A percentile compares a stretch with the other conserved stretches of the same genome.
Evolutionary conservation across 805 yeast genomes (phyloP).

Genomic region (Zygoascus flipseniorum): DNA sequence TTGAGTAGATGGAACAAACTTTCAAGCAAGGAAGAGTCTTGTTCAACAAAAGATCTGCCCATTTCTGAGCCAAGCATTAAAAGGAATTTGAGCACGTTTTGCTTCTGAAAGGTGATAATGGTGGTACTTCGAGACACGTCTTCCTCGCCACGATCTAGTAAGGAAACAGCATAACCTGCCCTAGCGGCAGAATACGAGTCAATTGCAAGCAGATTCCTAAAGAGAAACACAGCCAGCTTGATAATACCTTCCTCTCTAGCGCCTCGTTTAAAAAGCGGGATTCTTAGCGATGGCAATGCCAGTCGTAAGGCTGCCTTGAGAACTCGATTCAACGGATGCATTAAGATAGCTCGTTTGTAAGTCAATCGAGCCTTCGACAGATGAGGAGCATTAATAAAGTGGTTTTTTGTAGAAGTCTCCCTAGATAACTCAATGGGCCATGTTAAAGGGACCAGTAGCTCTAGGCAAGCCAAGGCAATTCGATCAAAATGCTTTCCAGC

Average conservation of each 20-base stretch:
- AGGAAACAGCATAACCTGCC: not conserved
- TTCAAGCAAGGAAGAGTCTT: slow-evolving; percentile 61
- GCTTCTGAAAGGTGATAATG: slow-evolving; percentile 49
- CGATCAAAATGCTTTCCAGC: slow-evolving; percentile 39
- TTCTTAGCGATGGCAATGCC: slow-evolving; percentile 43
- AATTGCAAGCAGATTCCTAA: slow-evolving; percentile 71
- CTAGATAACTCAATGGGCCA: slow-evolving; percentile 70
- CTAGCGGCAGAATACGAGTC: slow-evolving; percentile 19
- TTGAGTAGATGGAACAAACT: slow-evolving; percentile 54
- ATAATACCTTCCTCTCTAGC: slow-evolving; percentile 65
- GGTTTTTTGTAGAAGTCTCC: slow-evolving; percentile 49
- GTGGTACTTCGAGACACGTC: slow-evolving; percentile 62
- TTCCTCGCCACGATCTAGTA: slow-evolving; percentile 29
- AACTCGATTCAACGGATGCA: slow-evolving; percentile 49
- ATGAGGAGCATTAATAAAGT: slow-evolving; percentile 47
- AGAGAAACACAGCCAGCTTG: slow-evolving; percentile 60
- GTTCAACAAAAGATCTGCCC: slow-evolving; percentile 53
- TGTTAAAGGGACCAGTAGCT: slow-evolving; percentile 72
- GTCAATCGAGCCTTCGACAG: slow-evolving; percentile 56
- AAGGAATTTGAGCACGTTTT: slow-evolving; percentile 64
- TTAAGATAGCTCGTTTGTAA: slow-evolving; percentile 63
- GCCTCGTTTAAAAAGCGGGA: slow-evolving; percentile 39
- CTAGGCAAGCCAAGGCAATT: slow-evolving; percentile 64
- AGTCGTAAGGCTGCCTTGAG: slow-evolving; percentile 63
- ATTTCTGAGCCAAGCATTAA: slow-evolving; percentile 63